phyloP scores from a whole-genome alignment of 768 basidiomycete genomes.

The Naganishia vishniacii region DNA sequence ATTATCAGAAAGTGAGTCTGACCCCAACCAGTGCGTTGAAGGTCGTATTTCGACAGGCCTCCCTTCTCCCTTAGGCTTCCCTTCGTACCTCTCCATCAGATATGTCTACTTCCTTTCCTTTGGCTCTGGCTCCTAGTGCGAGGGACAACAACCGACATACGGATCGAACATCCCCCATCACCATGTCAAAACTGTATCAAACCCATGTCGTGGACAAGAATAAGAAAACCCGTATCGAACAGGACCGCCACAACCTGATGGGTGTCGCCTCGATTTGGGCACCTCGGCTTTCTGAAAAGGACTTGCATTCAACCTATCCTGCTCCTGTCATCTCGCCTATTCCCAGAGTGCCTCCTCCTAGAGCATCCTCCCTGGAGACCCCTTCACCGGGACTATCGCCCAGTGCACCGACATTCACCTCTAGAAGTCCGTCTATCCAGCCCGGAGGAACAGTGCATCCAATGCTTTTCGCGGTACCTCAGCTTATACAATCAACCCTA shows the following conservation, averaged over 20 bases:
- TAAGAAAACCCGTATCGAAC: not conserved
- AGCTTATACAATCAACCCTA: not conserved
- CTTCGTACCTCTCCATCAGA: too few relatives aligned
- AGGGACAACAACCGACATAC: not conserved
- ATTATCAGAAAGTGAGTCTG: too few relatives aligned
- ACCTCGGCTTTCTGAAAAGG: constrained; percentile 12
- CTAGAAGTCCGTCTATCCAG: not conserved
- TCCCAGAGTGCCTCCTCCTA: not conserved
- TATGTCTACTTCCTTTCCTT: too few relatives aligned
- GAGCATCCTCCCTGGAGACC: too few relatives aligned
- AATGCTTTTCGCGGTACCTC: not conserved
- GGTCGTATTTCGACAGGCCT: not conserved
- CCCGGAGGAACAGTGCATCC: not conserved
- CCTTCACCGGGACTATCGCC: constrained; percentile 5
- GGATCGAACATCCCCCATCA: not conserved
- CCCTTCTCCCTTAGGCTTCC: not conserved
- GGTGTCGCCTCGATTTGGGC: constrained; percentile 18
- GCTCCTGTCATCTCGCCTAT: not conserved
- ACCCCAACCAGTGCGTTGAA: too few relatives aligned
- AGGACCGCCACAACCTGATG: constrained; percentile 18
- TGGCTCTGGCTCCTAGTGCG: not conserved
- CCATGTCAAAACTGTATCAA: not conserved
- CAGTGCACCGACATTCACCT: not conserved
- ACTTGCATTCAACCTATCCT: not conserved
- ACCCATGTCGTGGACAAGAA: not conserved